Conservation (phyloP, 345 rosid species). For the Eucalyptus marginata region DNA sequence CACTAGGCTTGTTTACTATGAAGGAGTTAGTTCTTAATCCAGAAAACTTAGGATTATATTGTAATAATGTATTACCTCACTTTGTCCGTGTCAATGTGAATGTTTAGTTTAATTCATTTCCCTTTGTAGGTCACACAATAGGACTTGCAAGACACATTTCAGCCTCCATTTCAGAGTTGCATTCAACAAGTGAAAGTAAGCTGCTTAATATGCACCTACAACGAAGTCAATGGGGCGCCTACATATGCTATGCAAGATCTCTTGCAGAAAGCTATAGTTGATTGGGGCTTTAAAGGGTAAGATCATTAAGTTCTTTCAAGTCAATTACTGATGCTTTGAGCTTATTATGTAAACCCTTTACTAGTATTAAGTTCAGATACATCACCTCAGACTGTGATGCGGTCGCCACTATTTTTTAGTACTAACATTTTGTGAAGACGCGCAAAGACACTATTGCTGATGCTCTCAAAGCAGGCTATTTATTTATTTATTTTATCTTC, state of each 20-base stretch:
- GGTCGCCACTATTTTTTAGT: conserved; percentile 68
- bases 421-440: conserved; percentile 53
- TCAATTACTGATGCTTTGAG: not conserved
- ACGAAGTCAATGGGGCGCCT: conserved; percentile 81
- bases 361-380: conserved; percentile 31
- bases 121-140: conserved; percentile 58
- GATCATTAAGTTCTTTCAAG: not conserved
- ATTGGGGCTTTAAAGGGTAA: conserved; percentile 88
- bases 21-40: not conserved
- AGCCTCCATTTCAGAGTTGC: conserved; percentile 77
- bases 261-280: conserved; percentile 50
- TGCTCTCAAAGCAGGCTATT: conserved; percentile 69
- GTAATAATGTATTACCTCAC: not conserved
- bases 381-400: conserved; percentile 95
- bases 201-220: conserved; percentile 95
- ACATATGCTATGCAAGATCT: conserved; percentile 64
- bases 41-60: not conserved
- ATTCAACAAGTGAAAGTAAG: conserved; percentile 70
- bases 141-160: conserved; percentile 74
- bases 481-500: not conserved
- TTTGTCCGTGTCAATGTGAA: not conserved
- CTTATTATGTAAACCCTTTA: not conserved
- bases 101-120: not conserved
- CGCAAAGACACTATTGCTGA: conserved; percentile 65
- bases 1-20: not conserved